Base-by-base conservation (phyloP, 306 rosid species). In the Vigna radiata region DNA sequence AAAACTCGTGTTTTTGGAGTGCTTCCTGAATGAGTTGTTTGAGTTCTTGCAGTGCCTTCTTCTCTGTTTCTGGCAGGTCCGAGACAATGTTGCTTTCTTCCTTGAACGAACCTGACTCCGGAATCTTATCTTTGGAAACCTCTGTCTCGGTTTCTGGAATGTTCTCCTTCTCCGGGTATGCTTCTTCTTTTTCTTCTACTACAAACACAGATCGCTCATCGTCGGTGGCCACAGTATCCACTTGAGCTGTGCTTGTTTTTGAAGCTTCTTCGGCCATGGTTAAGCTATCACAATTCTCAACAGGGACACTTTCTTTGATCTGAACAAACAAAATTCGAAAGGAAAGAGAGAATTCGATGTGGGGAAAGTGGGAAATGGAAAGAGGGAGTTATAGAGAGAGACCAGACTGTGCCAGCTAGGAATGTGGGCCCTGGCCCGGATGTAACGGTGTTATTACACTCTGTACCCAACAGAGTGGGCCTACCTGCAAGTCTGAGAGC, bases 81-180 rank as follows among this genome's bases (percentile, higher is more conserved):
- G 88, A 68, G 50, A 90, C 87, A 10, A 49, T 80, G 52, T 74
- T 88, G 72, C 89, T 90, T 79, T 90, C 92, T 79, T 90, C 96
- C 75, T 88, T 83, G 65, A 90, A 90, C 0, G 87, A 85, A 69
- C 58, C 82, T 0, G 86, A 82, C 23, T 82, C 80, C 0, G 89
- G 64, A 3, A 83, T 31, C 18, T 79, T 83, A 1, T 79, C 86
- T 68, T 86, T 86, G 0, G 82, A 60, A 4, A 19, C 41, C 10
- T 79, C 85, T 4, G 36, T 27, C 1, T 41, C 78, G 3, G 77
- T 49, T 23, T 59, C 77, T 1, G 63, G n/a, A 36, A 8, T 25
- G 4, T 55, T 63, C 36, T 65, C 67, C 49, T 37, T 63, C 68
- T 16, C 65, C 50, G 52, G 69, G 2, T 49, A 37, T 6, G 48